Evolutionary conservation across 345 rosid species (phyloP).

Genomic region (Barbarea vulgaris): DNA sequence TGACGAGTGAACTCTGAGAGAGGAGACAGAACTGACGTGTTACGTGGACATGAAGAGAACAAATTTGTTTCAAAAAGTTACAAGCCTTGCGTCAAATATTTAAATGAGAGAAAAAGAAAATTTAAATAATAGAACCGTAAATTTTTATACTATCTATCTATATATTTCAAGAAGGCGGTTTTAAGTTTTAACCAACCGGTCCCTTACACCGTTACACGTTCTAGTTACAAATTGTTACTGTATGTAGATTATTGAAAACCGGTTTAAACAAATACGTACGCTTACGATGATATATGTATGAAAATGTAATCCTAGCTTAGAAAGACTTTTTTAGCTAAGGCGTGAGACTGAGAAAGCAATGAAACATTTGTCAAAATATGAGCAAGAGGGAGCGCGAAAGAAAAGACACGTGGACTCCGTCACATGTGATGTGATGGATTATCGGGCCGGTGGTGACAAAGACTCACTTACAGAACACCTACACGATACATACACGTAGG

Average conservation of each 20-base stretch:
- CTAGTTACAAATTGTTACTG: background rate
- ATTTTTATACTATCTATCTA: background rate
- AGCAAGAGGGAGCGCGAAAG: conserved; percentile 5
- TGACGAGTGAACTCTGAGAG: background rate
- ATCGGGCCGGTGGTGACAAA: conserved; percentile 21
- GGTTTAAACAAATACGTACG: background rate
- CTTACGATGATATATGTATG: background rate
- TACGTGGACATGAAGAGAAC: conserved; percentile 34
- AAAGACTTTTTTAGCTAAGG: background rate
- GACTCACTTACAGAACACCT: conserved; percentile 5
- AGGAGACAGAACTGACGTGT: conserved; percentile 31
- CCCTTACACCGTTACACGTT: background rate
- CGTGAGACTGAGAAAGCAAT: conserved; percentile 7
- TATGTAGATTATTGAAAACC: background rate
- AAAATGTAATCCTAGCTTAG: background rate
- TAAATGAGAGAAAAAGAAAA: too few species aligned
- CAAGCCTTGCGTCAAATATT: background rate
- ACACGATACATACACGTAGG: background rate
- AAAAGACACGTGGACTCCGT: conserved; percentile 16
- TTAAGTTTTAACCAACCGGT: conserved; percentile 3
- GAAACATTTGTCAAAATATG: background rate
- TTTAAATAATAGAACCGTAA: background rate
- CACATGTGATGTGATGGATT: background rate
- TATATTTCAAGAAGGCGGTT: background rate
- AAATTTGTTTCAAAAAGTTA: conserved; percentile 16